Evolutionary conservation across 768 basidiomycete species (phyloP), one percentile per base, ranked within the genome.

Genomic region (Russula abietina): DNA sequence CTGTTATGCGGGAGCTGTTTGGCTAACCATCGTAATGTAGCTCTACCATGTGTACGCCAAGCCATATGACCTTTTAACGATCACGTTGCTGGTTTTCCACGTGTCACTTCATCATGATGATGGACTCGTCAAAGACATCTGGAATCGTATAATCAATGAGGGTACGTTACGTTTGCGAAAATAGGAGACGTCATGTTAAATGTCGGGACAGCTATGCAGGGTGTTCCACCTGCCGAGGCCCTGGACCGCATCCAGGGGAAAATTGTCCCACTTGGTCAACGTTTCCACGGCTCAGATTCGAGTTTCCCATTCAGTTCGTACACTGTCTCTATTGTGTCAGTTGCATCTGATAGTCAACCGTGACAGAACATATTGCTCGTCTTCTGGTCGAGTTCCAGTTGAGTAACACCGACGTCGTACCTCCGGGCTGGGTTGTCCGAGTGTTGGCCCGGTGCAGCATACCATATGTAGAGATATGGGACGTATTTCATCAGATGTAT

Each of bases 91-190:
- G 30, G 94, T 96, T 71, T 79, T 98, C 59, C 89, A 97, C 71
- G 89, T 96, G 8, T 95, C 96, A 9, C 93, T 95, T 71, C 93
- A 96, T 71, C 85, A 86, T 4, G 93, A 98, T 67, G 87, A 91
- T 61, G 82, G 79, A 51, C 75, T 96, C 38, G 86, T 93, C 19
- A 81, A 84, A 59, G 85, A 88, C 4, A 93, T 95, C 17, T 98
- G 96, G 96, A 87, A 87, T 67, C 84, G 83, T 66, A 85, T 98
- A 67, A 83, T 97, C 64, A 85, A 90, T 55, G 84, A 88, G 65
- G 84, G 93, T 91, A 71, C 62, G 82, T 73, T 54, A 41, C 24
- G 58, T 24, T 32, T 19, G 9, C 7, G 9, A 38, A 32, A 51
- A 43, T 57, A 39, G 49, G 38, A 19, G 26, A 49, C 48, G n/a